Percentiles rank a stretch among this genome's conserved stretches.
phyloP scores from a whole-genome alignment of 208 protist species.

The Giardia duodenalis region DNA sequence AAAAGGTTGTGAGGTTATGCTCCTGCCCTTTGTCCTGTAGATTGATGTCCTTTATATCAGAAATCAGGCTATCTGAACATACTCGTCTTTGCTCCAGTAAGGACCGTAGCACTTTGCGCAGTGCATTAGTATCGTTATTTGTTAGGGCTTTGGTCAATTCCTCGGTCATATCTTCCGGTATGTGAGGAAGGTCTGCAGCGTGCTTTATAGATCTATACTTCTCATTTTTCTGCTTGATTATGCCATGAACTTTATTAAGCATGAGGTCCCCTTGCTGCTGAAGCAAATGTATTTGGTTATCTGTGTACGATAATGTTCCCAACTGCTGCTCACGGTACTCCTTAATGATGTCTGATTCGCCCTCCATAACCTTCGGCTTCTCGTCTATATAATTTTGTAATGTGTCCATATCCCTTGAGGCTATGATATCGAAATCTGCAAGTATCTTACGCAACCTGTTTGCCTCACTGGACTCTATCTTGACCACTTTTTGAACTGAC shows the following conservation, averaged over 20 bases:
- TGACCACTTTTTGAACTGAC: background rate
- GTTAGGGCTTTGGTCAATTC: background rate
- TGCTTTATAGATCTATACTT: background rate
- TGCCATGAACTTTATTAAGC: background rate
- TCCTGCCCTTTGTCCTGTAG: too few species aligned
- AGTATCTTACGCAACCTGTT: background rate
- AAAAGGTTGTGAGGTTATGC: too few species aligned
- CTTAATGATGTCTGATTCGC: background rate
- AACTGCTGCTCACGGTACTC: background rate
- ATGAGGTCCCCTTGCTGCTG: background rate
- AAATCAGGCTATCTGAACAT: too few species aligned
- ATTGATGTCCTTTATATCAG: too few species aligned
- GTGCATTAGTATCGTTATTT: background rate
- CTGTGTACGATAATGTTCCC: background rate
- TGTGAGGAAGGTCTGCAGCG: background rate
- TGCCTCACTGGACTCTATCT: background rate
- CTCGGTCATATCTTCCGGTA: background rate
- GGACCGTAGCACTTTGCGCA: too few species aligned
- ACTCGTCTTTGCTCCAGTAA: too few species aligned
- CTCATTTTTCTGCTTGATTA: background rate
- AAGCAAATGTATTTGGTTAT: background rate
- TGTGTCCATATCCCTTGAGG: background rate
- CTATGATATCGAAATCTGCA: background rate
- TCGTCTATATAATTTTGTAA: background rate
- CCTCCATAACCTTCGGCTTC: background rate